A percentile compares a stretch with the other conserved stretches of the same genome.
phyloP scores from a whole-genome alignment of 805 yeast species.

The Sugiyamaella lignohabitans region DNA sequence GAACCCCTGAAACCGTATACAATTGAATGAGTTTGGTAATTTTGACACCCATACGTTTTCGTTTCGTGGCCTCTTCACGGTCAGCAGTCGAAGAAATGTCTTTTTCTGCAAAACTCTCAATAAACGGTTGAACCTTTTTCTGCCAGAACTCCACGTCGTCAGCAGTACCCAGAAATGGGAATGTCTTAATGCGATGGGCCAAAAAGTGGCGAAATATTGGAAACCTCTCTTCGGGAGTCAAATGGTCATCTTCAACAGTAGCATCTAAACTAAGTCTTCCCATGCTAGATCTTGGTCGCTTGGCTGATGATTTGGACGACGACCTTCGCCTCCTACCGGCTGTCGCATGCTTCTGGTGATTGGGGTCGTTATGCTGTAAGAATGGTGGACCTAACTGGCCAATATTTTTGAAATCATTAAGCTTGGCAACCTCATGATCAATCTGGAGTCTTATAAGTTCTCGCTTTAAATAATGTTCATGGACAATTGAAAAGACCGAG shows the following conservation, averaged over 20 bases:
- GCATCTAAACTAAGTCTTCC: background rate
- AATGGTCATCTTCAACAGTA: conserved; percentile 19
- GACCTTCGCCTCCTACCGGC: background rate
- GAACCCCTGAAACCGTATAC: conserved; percentile 68
- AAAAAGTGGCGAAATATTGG: conserved; percentile 70
- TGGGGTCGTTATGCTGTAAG: conserved; percentile 22
- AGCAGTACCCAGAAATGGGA: conserved; percentile 61
- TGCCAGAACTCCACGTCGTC: conserved; percentile 69
- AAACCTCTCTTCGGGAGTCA: conserved; percentile 29
- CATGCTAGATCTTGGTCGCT: background rate
- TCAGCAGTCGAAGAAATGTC: conserved; percentile 69
- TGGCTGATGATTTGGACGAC: background rate
- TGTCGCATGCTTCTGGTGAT: conserved; percentile 37
- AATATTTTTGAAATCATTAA: conserved; percentile 58
- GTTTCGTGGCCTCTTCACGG: conserved; percentile 66
- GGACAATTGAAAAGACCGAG: conserved; percentile 44
- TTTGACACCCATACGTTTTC: conserved; percentile 50
- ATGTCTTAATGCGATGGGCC: conserved; percentile 51
- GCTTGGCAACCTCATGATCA: conserved; percentile 50
- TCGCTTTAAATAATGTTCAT: conserved; percentile 85
- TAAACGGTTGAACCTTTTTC: conserved; percentile 68
- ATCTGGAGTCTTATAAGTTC: conserved; percentile 63
- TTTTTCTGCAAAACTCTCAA: conserved; percentile 69
- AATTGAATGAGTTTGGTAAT: conserved; percentile 57
- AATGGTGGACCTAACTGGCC: conserved; percentile 77